phyloP scores from a whole-genome alignment of 768 basidiomycete species.

The Boletus vermiculosoides region DNA sequence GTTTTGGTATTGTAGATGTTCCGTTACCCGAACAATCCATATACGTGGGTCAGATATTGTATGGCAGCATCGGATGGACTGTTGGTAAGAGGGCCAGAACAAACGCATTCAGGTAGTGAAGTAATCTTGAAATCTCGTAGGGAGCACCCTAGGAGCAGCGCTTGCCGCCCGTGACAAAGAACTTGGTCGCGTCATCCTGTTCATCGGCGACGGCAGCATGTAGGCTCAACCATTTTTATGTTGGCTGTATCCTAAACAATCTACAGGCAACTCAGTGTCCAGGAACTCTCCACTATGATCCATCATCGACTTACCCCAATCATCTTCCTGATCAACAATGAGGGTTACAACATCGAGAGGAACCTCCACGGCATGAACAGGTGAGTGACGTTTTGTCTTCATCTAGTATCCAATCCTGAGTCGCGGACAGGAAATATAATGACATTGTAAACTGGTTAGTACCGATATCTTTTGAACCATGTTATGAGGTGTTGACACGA shows the following conservation, averaged over 20 bases:
- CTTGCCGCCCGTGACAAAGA: conserved; percentile 69
- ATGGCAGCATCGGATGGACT: conserved; percentile 92
- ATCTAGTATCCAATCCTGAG: neutral
- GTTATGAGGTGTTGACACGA: neutral
- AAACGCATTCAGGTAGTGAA: neutral
- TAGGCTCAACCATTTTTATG: conserved; percentile 35
- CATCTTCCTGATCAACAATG: conserved; percentile 79
- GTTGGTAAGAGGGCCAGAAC: conserved; percentile 48
- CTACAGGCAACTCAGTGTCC: conserved; percentile 71
- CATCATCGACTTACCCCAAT: conserved; percentile 71
- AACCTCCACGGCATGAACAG: conserved; percentile 63
- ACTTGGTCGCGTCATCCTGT: conserved; percentile 71
- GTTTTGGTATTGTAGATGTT: conserved; percentile 82
- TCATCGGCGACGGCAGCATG: conserved; percentile 84
- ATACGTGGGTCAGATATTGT: conserved; percentile 76
- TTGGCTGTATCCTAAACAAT: conserved; percentile 6
- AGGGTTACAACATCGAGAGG: conserved; percentile 86
- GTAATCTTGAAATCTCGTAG: conserved; percentile 26
- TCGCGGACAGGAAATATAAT: conserved; percentile 66
- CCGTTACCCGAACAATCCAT: conserved; percentile 69
- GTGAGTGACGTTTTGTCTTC: conserved; percentile 25
- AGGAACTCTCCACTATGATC: conserved; percentile 86
- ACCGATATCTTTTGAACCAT: neutral
- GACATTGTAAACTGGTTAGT: conserved; percentile 73
- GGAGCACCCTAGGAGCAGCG: conserved; percentile 72